Conservation (phyloP, 768 basidiomycete species). For the Lentinus brumalis region DNA sequence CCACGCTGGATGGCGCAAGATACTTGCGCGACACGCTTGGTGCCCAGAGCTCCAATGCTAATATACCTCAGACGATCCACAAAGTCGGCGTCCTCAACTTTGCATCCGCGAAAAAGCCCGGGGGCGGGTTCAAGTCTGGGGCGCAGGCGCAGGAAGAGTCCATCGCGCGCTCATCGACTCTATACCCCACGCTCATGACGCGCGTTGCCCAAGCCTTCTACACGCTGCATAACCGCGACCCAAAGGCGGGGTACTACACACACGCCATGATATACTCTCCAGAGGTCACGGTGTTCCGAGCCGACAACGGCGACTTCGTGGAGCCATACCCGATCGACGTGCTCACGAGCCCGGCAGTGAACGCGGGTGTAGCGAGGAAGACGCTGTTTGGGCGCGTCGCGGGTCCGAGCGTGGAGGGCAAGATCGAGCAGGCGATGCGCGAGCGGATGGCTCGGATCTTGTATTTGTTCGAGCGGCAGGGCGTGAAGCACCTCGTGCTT, state of each 20-base stretch:
- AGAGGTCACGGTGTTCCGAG: constrained; percentile 58
- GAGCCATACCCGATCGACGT: constrained; percentile 64
- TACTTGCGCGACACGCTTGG: constrained; percentile 30
- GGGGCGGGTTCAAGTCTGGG: constrained; percentile 75
- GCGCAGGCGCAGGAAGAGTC: constrained; percentile 82
- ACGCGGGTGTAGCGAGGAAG: constrained; percentile 55
- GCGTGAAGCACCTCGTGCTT: constrained; percentile 60
- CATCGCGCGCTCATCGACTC: constrained; percentile 73
- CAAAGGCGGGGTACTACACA: constrained; percentile 63
- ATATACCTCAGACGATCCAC: constrained; percentile 18
- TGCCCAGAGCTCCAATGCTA: neutral
- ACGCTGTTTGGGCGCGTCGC: constrained; percentile 20
- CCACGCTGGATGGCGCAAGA: constrained; percentile 65
- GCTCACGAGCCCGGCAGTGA: constrained; percentile 74
- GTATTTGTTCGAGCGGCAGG: constrained; percentile 62
- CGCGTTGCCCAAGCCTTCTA: constrained; percentile 62
- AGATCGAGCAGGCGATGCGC: constrained; percentile 59
- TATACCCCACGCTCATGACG: constrained; percentile 65
- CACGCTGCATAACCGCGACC: constrained; percentile 49
- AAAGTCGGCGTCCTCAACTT: constrained; percentile 73
- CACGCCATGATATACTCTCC: constrained; percentile 81
- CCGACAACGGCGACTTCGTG: constrained; percentile 59
- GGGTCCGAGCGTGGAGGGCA: constrained; percentile 27
- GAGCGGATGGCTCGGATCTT: constrained; percentile 74
- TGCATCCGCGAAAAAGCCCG: constrained; percentile 73